Base-by-base conservation (phyloP, 2,329 filamentous ascomycete species). In the Mariannaea sp. region DNA sequence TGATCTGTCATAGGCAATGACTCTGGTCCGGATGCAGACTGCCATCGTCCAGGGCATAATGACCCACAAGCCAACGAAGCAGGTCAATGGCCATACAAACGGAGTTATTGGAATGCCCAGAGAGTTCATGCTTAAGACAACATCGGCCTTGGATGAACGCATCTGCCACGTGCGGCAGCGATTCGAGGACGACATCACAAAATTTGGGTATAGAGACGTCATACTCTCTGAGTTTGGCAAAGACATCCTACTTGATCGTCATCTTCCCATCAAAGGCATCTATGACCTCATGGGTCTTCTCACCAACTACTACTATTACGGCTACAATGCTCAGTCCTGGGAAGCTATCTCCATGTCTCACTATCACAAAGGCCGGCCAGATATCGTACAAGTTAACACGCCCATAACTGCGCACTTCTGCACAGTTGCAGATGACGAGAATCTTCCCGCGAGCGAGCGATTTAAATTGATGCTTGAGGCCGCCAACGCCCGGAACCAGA, bases 331-430 rank as follows among this genome's bases (percentile, higher is more conserved):
- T 5, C 53, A 43, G 2, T 56, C 45, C 4, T 58, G 56, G 56
- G 49, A 53, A 27, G 53, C 56, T 9, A 27, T 58, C 7, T 58
- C 56, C 13, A 58, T 56, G 53, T 49, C 49, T 4, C 56, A 58
- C 46, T 58, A 56, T 36, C 56, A 58, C 49, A 56, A 56, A 19
- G 56, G 56, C 2, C 53, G 56, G 2, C 53, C 54, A 4, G 56
- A 58, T 14, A 58, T 58, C 10, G 50, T 58, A 0, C 56, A 58
- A 29, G 47, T 50, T 14, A 53, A 58, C 19, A 58, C 56, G 7
- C 35, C 44, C 7, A 50, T 32, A 7, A 53, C 46, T 0, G 49
- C 49, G 1, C 26, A 43, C 16, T 58, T 53, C n/a, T 58, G 56
- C 4, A 53, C 49, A 5, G 7, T 53, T 4, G 53, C 53, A 26